Base-by-base conservation (phyloP, 2,329 filamentous ascomycete genomes). In the Cordyceps cicadae region DNA sequence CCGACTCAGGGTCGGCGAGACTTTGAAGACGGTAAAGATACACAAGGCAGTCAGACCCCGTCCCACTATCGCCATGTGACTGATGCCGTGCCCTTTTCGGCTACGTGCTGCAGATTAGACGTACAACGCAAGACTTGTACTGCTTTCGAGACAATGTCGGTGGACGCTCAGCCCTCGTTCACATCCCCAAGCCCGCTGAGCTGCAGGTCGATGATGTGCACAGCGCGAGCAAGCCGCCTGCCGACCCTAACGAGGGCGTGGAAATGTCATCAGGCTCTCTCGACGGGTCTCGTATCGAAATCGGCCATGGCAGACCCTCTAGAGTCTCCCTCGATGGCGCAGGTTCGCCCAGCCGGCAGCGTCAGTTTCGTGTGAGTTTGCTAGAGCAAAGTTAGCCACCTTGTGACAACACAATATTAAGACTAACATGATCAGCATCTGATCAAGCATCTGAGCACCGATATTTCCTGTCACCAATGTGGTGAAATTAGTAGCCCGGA, bases 391-490 rank as follows among this genome's bases (percentile, higher is more conserved):
- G 21, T 9, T 11, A 19, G 5, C 39, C 15, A 12, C 4, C 9
- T 9, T 6, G n/a, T 32, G 5, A 34, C 9, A 15, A 17, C 17
- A 29, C 1, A 14, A 46, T 46, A 29, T 32, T 48, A 6, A 59
- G 11, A 15, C 39, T 41, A 8, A 26, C 24, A 5, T 12, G 37
- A 55, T 26, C 29, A 48, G 46, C n/a, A 39, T 45, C 39, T 39
- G 2, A 62, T 39, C 15, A 52, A 52, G 46, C n/a, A 39, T 45
- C 39, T 39, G 2, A 62, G 48, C 15, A 52, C 56, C 19, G 50
- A 62, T n/a, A 56, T 62, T 32, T 49, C 52, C 19, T 62, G 61
- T 26, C 57, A 60, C 26, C 45, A 59, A 4, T 63, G 62, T 51
- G 51, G 45, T 45, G 50, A 53, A 48, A 46, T 53, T 2, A 59